These are phyloP conservation scores for Pyrrhoderma lamaoense DNA, from an alignment of 1,284 basidiomycete species.

Conservation along the genomic window DNA sequence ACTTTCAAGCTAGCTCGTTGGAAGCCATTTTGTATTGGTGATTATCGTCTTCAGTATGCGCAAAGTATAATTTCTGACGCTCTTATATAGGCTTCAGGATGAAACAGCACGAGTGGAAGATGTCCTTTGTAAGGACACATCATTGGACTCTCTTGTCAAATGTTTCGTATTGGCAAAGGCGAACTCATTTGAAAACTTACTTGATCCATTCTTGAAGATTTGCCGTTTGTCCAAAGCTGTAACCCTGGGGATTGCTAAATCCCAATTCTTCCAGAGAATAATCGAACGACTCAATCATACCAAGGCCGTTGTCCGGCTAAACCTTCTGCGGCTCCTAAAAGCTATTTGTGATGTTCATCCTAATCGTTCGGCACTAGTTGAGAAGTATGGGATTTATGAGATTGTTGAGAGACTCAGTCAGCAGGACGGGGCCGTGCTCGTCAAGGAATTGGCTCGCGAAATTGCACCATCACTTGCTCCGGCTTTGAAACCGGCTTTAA, in stretches of 20 bases:
- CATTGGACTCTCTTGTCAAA: conserved; percentile 68
- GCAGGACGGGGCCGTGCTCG: conserved; percentile 82
- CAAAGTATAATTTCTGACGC: not conserved
- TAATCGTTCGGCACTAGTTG: conserved; percentile 74
- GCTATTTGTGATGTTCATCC: conserved; percentile 86
- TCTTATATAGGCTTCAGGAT: conserved; percentile 71
- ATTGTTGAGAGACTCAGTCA: conserved; percentile 74
- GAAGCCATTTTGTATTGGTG: conserved; percentile 90
- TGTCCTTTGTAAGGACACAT: conserved; percentile 61
- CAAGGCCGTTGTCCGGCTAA: conserved; percentile 86
- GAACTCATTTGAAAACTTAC: conserved; percentile 89
- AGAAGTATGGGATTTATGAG: conserved; percentile 69
- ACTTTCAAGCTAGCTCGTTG: conserved; percentile 91
- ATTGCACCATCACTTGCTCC: conserved; percentile 69
- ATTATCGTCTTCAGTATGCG: conserved; percentile 23
- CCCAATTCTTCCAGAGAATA: conserved; percentile 81
- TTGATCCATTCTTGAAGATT: conserved; percentile 90
- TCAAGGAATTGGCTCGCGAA: conserved; percentile 81
- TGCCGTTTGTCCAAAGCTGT: conserved; percentile 73
- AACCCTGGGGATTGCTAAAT: conserved; percentile 71
- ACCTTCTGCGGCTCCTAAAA: conserved; percentile 80
- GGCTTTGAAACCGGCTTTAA: conserved; percentile 45
- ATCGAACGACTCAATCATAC: conserved; percentile 77
- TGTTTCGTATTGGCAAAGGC: conserved; percentile 87
- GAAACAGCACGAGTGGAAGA: conserved; percentile 93